Conservation (phyloP, 768 basidiomycete genomes). For the Fomitopsis pulvina region DNA sequence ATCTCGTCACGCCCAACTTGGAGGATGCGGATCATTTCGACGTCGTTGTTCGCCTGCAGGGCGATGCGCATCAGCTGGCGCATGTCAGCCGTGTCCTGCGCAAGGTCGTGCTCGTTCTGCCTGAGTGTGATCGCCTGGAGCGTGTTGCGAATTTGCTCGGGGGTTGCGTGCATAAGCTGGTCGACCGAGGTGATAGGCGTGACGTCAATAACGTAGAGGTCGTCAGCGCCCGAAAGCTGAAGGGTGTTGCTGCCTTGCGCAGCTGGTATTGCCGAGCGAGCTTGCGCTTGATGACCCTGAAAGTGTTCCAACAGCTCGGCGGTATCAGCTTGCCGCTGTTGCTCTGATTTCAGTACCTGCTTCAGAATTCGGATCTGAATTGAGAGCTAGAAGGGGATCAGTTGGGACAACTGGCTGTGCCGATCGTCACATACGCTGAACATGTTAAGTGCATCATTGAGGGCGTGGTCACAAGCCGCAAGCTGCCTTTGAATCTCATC, state of each 20-base stretch:
- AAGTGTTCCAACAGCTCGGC: constrained; percentile 30
- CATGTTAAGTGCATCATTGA: constrained; percentile 50
- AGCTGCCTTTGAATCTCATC: constrained; percentile 60
- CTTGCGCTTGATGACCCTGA: constrained; percentile 8
- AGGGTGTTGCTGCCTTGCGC: constrained; percentile 4
- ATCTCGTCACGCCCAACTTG: constrained; percentile 62
- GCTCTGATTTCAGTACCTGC: constrained; percentile 38
- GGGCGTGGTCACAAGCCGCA: constrained; percentile 39
- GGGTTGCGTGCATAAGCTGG: not conserved
- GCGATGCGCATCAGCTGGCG: constrained; percentile 53
- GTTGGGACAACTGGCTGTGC: no score
- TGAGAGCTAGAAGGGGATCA: not conserved
- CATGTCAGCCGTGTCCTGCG: constrained; percentile 48
- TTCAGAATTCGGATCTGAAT: constrained; percentile 26
- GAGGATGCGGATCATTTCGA: constrained; percentile 54
- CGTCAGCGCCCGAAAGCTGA: constrained; percentile 10
- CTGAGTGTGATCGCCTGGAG: constrained; percentile 22
- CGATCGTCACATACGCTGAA: constrained; percentile 46
- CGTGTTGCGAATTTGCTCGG: constrained; percentile 8
- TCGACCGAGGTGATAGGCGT: not conserved
- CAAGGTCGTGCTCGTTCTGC: constrained; percentile 43
- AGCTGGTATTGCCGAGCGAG: not conserved
- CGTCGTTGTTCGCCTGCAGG: constrained; percentile 51
- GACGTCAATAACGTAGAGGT: not conserved
- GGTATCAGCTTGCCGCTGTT: constrained; percentile 28